phyloP scores from a whole-genome alignment of 2,329 filamentous ascomycete genomes.

The Aspergillus costaricaensis region DNA sequence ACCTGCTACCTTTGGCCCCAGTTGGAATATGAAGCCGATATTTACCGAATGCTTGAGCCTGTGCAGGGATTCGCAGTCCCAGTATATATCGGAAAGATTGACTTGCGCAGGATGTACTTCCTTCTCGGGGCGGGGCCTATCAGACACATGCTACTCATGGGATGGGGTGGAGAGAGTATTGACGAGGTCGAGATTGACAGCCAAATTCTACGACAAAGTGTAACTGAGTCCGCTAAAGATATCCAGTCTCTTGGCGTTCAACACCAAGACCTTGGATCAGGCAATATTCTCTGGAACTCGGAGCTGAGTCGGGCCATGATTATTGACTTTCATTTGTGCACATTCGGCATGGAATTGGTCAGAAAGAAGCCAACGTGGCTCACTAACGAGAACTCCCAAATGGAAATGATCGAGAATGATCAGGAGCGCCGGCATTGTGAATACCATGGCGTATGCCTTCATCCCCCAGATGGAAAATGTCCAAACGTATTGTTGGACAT shows the following conservation, averaged over 20 bases:
- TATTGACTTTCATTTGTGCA: background rate
- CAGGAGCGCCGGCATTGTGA: too few species aligned
- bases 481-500: too few species aligned
- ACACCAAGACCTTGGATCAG: background rate
- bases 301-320: background rate
- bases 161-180: background rate
- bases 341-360: too few species aligned
- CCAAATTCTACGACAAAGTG: too few species aligned
- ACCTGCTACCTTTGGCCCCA: conserved; percentile 28
- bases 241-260: background rate
- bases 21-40: conserved; percentile 27
- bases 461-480: too few species aligned
- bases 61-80: conserved; percentile 32
- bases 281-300: background rate
- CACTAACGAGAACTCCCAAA: too few species aligned
- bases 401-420: too few species aligned
- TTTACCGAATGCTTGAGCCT: conserved; percentile 26
- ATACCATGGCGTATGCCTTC: too few species aligned
- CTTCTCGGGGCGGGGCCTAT: too few species aligned
- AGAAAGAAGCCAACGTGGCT: too few species aligned
- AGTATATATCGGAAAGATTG: conserved; percentile 29
- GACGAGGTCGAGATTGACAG: background rate
- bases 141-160: conserved; percentile 3
- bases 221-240: too few species aligned
- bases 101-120: too few species aligned